A percentile compares a stretch with the other conserved stretches of the same genome.
These are phyloP conservation scores for Keqinozyma sinolaborantium DNA, from an alignment of 1,139 yeast genomes.

Conservation along the genomic window DNA sequence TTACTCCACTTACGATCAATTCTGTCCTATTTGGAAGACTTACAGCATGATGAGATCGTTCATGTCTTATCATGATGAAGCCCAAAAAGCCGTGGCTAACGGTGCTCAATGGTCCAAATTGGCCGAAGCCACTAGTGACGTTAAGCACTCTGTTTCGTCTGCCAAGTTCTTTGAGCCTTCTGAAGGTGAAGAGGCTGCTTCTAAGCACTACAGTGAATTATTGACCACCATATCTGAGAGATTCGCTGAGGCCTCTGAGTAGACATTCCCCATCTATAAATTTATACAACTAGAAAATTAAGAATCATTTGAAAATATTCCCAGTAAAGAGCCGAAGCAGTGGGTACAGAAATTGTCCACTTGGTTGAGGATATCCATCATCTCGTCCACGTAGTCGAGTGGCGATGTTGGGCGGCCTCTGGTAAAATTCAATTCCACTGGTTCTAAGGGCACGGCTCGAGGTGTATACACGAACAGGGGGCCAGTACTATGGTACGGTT, in stretches of 20 bases:
- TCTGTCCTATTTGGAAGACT: constrained; percentile 99
- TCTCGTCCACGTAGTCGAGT: constrained; percentile 8
- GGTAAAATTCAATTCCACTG: background rate
- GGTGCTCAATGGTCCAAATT: constrained; percentile 96
- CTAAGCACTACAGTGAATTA: constrained; percentile 72
- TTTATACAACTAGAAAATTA: too few relatives aligned
- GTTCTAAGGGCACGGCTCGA: background rate
- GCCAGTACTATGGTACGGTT: background rate
- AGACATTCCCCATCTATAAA: constrained; percentile 21
- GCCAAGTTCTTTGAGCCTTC: constrained; percentile 96
- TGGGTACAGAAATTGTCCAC: constrained; percentile 9
- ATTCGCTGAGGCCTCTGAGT: constrained; percentile 94
- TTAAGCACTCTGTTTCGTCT: constrained; percentile 89
- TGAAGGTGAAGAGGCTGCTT: constrained; percentile 77
- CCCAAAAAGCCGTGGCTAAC: constrained; percentile 91
- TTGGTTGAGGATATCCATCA: constrained; percentile 12
- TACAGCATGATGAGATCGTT: constrained; percentile 97
- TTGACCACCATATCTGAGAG: constrained; percentile 76
- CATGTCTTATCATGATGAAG: constrained; percentile 89
- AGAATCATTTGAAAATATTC: too few relatives aligned
- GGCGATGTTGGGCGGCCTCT: constrained; percentile 3
- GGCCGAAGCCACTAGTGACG: constrained; percentile 82
- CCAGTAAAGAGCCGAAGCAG: too few relatives aligned
- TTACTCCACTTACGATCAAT: constrained; percentile 95
- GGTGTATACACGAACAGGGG: background rate